phyloP scores from a whole-genome alignment of 2,329 filamentous ascomycete genomes.

The Fusarium nurragi region DNA sequence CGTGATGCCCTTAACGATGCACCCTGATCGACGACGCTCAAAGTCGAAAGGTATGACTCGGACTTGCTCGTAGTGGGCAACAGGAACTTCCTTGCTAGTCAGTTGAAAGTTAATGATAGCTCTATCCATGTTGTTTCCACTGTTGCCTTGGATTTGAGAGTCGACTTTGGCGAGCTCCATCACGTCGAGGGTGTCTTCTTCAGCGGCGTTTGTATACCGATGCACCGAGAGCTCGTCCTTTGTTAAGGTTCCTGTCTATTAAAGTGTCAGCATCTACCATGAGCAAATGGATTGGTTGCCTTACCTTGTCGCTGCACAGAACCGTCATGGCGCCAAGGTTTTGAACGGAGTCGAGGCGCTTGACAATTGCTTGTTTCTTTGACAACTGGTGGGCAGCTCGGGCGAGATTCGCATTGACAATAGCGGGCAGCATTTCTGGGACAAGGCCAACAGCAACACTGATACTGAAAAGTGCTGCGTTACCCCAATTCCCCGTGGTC shows the following conservation, averaged over 20 bases:
- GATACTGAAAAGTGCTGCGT: not conserved
- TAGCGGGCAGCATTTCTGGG: slow-evolving; percentile 1
- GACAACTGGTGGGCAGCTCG: not conserved
- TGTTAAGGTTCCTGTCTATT: not conserved
- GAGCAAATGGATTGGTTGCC: fast-evolving
- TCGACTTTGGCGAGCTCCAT: slow-evolving; percentile 6
- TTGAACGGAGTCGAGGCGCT: slow-evolving; percentile 1
- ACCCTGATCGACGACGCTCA: not conserved
- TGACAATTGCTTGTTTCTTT: not conserved
- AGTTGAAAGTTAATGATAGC: not conserved
- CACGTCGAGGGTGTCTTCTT: not conserved
- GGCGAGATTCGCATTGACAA: slow-evolving; percentile 4
- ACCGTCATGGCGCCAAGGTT: not conserved
- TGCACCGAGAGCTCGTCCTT: not conserved
- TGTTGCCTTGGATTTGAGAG: not conserved
- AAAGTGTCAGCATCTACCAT: fast-evolving
- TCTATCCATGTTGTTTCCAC: slow-evolving; percentile 8
- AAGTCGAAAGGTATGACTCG: slow-evolving; percentile 1
- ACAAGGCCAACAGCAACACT: slow-evolving; percentile 2
- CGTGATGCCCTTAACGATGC: not conserved
- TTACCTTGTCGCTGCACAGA: not conserved
- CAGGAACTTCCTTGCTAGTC: not conserved
- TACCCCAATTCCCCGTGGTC: not conserved
- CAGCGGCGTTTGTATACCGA: not conserved
- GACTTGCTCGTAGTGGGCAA: not conserved